A percentile compares a stretch with the other conserved stretches of the same genome.
phyloP scores from a whole-genome alignment of 2,329 filamentous ascomycete genomes.

The Colletotrichum lupini region DNA sequence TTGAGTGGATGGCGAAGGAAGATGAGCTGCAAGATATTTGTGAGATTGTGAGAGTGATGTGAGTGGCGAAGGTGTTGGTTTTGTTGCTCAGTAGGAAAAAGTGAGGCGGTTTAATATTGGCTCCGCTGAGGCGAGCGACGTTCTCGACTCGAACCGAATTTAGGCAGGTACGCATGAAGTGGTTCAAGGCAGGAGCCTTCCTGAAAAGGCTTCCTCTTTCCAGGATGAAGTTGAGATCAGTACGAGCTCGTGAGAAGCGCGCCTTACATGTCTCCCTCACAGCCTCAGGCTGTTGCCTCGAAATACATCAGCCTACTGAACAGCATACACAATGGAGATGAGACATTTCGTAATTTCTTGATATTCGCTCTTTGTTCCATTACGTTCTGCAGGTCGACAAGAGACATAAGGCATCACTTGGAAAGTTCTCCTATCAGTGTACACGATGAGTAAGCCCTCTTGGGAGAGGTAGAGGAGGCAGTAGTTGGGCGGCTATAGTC shows the following conservation, averaged over 20 bases:
- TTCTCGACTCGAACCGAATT: not conserved
- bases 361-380: too few species aligned
- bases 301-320: too few species aligned
- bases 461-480: too few species aligned
- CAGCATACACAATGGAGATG: too few species aligned
- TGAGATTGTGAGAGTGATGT: not conserved
- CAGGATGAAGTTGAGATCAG: not conserved
- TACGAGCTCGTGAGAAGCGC: too few species aligned
- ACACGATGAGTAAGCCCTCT: too few species aligned
- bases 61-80: not conserved
- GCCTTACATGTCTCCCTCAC: too few species aligned
- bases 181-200: not conserved
- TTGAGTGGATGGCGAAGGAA: not conserved
- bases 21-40: not conserved
- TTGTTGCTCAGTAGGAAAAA: not conserved
- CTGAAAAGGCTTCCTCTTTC: not conserved
- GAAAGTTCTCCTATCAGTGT: too few species aligned
- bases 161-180: not conserved
- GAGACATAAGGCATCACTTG: too few species aligned
- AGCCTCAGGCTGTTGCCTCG: too few species aligned
- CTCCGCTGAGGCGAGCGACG: not conserved
- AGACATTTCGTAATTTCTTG: too few species aligned
- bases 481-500: fast-evolving
- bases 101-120: not conserved
- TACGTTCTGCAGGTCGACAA: too few species aligned